Base-by-base conservation (phyloP, 1,139 yeast species). In the Geotrichum cucujoidarum region DNA sequence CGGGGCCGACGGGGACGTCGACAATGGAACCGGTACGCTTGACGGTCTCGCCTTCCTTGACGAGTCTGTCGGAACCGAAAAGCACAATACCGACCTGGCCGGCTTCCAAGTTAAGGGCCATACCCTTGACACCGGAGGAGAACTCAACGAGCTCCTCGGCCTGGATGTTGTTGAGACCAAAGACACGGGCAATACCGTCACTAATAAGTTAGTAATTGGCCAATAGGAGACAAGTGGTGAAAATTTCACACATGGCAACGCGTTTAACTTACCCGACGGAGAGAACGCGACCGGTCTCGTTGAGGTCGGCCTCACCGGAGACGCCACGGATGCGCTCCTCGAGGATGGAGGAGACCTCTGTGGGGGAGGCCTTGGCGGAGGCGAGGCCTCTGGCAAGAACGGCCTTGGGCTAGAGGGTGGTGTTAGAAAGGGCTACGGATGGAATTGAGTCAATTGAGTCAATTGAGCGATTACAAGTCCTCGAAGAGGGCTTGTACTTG, bases 121-220 rank as follows among this genome's bases (percentile, higher is more conserved):
- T 94, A 85, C 98, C 99, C 78, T 90, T 89, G 68, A 92, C 97
- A 80, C 99, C 98, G 55, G 98, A 89, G 56, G 97, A 80, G 80
- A 94, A 94, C 78, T 94, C 98, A 67, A 94, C 97, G 74, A 94
- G 83, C 78, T 94, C 99, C 79, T 92, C 98, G 70, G 98, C 98
- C 81, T 92, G 97, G 74, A 90, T 84, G 83, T 94, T 94, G 94
- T 90, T 92, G 69, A 94, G 81, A 76, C 99, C 99, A 77, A 87
- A 92, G 68, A 92, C 96, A 83, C 98, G 95, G 73, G 98, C 99
- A 72, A 92, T 92, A 90, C 99, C 99, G 76, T 94, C 99, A 83
- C 97, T 83, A 67, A 41, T 45, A 42, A 36, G 48, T 30, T 25
- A 21, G 41, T 29, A 40, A 38, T 35, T 33, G 43, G 27, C 49